These are phyloP conservation scores for Lachnellula cervina DNA, from an alignment of 2,329 filamentous ascomycete species.

Conservation along the genomic window DNA sequence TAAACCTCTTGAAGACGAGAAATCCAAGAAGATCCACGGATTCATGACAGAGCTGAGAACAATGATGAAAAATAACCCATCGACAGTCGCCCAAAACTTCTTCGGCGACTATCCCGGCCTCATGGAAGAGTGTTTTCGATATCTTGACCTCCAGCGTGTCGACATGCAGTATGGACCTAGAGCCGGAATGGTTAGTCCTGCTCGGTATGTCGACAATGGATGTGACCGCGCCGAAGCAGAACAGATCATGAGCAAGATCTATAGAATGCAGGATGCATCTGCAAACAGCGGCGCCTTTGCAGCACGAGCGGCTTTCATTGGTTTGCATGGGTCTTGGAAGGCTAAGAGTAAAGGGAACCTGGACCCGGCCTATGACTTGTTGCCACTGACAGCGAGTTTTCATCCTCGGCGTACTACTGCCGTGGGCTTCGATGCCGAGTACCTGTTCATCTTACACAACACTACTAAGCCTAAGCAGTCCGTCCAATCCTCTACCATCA, in stretches of 20 bases:
- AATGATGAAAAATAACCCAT: not conserved
- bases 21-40: not conserved
- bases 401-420: not conserved
- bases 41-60: not conserved
- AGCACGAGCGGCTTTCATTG: not conserved
- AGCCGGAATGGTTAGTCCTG: not conserved
- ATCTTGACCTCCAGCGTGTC: not conserved
- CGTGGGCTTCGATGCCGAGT: not conserved
- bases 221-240: not conserved
- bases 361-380: not conserved
- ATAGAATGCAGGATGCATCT: not conserved
- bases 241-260: not conserved
- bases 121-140: not conserved
- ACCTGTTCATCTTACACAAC: not conserved
- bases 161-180: not conserved
- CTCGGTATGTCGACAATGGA: not conserved
- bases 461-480: not conserved
- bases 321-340: not conserved
- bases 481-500: not conserved
- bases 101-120: not conserved
- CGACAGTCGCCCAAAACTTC: not conserved
- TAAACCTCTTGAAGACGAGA: not conserved
- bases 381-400: not conserved
- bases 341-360: not conserved
- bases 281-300: not conserved